These are phyloP conservation scores for Aureobasidium musti DNA, from an alignment of 2,329 filamentous ascomycete genomes.

Conservation along the genomic window DNA sequence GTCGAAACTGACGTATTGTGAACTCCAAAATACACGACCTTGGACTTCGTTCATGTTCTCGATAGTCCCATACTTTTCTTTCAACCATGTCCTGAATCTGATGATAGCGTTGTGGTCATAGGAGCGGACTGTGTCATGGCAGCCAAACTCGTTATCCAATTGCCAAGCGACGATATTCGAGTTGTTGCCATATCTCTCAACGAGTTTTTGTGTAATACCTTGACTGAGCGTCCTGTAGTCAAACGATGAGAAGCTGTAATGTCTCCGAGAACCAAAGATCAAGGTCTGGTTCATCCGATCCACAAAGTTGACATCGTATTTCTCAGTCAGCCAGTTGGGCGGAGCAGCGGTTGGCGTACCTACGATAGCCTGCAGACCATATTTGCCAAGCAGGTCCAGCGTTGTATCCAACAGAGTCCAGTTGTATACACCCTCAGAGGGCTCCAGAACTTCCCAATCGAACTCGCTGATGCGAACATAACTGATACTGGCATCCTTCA, in stretches of 20 bases:
- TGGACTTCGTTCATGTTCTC: slow-evolving; percentile 36
- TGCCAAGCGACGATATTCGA: slow-evolving; percentile 34
- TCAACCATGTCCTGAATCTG: slow-evolving; percentile 35
- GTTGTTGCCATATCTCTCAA: slow-evolving; percentile 35
- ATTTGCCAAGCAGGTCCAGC: slow-evolving; percentile 33
- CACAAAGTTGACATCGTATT: slow-evolving; percentile 34
- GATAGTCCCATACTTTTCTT: slow-evolving; percentile 35
- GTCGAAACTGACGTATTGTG: slow-evolving; percentile 34
- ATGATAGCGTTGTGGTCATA: slow-evolving; percentile 35
- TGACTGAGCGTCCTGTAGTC: slow-evolving; percentile 35
- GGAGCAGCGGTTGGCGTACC: slow-evolving; percentile 36
- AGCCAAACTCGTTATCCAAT: slow-evolving; percentile 37
- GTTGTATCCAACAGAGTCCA: slow-evolving; percentile 35
- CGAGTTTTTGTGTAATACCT: slow-evolving; percentile 35
- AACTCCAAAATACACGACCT: slow-evolving; percentile 37
- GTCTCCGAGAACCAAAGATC: slow-evolving; percentile 34
- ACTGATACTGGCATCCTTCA: slow-evolving; percentile 35
- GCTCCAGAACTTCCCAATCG: slow-evolving; percentile 35
- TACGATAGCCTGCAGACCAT: slow-evolving; percentile 34
- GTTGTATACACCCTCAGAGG: slow-evolving; percentile 35
- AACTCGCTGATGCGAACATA: slow-evolving; percentile 35
- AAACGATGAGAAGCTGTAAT: slow-evolving; percentile 36
- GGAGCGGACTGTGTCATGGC: slow-evolving; percentile 35
- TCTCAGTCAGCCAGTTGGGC: slow-evolving; percentile 36
- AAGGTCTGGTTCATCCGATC: slow-evolving; percentile 35